Evolutionary conservation across 441 rosid species (phyloP), one percentile per base, ranked within the genome.

Genomic region (Syzygium malaccense): DNA sequence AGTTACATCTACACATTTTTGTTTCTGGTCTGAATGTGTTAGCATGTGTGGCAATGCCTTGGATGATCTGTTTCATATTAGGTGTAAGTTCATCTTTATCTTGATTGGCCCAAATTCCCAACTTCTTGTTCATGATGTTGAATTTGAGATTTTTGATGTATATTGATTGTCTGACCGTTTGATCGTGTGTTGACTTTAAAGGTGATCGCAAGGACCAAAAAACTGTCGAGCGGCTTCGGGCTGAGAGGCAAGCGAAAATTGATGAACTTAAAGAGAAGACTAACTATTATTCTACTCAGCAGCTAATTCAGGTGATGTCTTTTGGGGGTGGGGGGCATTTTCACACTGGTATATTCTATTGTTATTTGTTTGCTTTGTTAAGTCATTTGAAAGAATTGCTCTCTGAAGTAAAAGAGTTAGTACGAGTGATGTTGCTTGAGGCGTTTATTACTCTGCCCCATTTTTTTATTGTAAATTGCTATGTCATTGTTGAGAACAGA

Each of bases 251-350:
- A 93, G 96, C 94, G 19, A 97, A 97, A 90, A 97, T 98, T 86
- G 94, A 97, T 88, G 99, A 98, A 92, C 98, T 97, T 85, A 97
- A 97, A 89, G 99, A 97, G 93, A 94, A 91, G 92, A 98, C 97
- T 88, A 98, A 98, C 92, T 96, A 96, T 91, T 98, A 98, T 91
- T 92, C 93, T 56, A 98, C 99, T 14, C 99, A 98, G 86, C 98
- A 95, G 89, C 96, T 98, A 91, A 98, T 98, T 93, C 98, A 97
- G 99, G 99, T 97, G 86, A 88, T 12, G 6, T 55, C 28, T 85
- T 56, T 0, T 85, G 13, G 49, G 33, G 87, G 13, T 23, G 66
- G 26, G n/a, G 51, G 83, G 51, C 49, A 5, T 12, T 51, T 19
- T 6, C 66, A 55, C 7, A 6, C 87, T 6, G 17, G 66, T 55